Evolutionary conservation across 306 rosid genomes (phyloP).

Genomic region (Trichosanthes truncata): DNA sequence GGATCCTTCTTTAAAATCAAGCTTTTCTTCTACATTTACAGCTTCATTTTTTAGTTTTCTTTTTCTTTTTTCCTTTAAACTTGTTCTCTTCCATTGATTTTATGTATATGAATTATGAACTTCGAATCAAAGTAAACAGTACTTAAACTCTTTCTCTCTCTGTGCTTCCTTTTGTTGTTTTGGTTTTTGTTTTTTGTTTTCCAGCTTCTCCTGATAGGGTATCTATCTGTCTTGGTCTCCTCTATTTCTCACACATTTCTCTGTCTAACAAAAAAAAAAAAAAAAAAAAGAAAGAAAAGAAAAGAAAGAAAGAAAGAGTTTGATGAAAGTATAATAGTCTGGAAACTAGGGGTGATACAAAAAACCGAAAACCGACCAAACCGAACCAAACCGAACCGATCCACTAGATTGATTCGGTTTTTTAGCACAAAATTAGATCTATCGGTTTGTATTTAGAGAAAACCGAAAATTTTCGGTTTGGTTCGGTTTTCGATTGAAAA

Average conservation of each 20-base stretch:
- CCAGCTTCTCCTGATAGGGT: neutral
- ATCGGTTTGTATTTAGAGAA: too few species aligned
- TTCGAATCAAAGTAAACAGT: neutral
- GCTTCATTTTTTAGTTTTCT: neutral
- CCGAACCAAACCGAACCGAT: too few species aligned
- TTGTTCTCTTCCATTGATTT: neutral
- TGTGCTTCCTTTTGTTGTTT: neutral
- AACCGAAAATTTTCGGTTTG: too few species aligned
- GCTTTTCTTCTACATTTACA: neutral
- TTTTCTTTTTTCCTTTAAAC: neutral
- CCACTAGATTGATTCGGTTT: too few species aligned
- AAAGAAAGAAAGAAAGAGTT: too few species aligned
- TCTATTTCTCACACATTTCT: neutral
- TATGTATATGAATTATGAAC: neutral
- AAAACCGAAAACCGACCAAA: too few species aligned
- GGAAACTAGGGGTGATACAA: too few species aligned
- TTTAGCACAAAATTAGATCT: too few species aligned
- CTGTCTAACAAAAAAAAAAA: neutral
- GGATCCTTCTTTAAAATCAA: neutral
- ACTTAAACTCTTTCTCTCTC: neutral
- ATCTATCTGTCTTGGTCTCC: slow-evolving; percentile 1
- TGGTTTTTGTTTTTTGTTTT: neutral
- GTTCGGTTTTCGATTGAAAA: too few species aligned
- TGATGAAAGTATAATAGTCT: neutral
- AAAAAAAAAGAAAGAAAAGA: too few species aligned